Base-by-base conservation (phyloP, 2,329 filamentous ascomycete species). In the Cladosporium sphaerospermum region DNA sequence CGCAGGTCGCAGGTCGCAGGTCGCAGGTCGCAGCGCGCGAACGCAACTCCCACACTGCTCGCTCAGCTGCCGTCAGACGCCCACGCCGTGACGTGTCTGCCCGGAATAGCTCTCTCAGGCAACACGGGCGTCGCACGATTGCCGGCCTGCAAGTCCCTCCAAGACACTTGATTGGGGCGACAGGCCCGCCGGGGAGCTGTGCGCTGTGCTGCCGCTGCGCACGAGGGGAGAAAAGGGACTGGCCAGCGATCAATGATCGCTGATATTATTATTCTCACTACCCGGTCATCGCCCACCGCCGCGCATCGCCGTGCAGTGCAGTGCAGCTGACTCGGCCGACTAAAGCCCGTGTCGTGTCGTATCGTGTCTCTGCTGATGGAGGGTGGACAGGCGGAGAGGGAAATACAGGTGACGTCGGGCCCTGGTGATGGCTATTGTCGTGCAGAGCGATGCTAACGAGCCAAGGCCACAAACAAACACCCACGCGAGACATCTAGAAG, bases 361-460 rank as follows among this genome's bases (percentile, higher is more conserved):
- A 18, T 37, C 18, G 33, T 47, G 45, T 47, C 45, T 47, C 45
- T 46, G 33, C 46, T 42, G 23, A 40, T 34, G 11, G 18, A 31
- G 45, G 18, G 8, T 7, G 23, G 23, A 28, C 23, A 28, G 45
- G 45, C 11, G 18, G n/a, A 3, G 28, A 32, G 23, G 13, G 23
- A 23, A 47, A 18, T 41, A 23, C 36, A 23, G n/a, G 40, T 48
- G 36, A 48, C 45, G 45, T 48, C 28, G 23, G n/a, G 28, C 23
- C 16, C 45, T 16, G 19, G 32, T 19, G n/a, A 47, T 47, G 19
- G 33, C 13, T 47, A 47, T 47, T 47, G 46, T 49, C 23, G 46
- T 49, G 46, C 46, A 49, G 46, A 49, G 46, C 42, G 46, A 49
- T 49, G 46, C 13, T 49, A 49, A 49, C 36, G 46, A 49, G 46